Percentiles rank a stretch among this genome's conserved stretches.
Conservation (phyloP, 2,329 filamentous ascomycete species). For the Colletotrichum sp. region DNA sequence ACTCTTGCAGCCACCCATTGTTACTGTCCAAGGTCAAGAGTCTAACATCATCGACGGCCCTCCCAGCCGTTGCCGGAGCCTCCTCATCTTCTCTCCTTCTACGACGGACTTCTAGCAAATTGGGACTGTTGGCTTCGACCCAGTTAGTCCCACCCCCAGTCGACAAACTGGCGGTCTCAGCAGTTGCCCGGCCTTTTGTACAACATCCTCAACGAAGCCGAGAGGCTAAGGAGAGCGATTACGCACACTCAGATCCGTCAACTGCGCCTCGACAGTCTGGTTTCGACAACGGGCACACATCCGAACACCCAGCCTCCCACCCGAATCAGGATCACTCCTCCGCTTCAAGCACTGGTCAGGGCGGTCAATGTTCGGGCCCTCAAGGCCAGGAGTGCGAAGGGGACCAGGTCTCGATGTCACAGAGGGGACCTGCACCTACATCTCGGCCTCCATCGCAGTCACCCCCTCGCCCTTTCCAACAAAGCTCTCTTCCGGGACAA, state of each 20-base stretch:
- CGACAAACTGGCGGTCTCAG: constrained; percentile 23
- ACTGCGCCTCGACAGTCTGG: background rate
- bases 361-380: constrained; percentile 63
- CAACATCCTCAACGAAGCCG: constrained; percentile 20
- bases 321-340: background rate
- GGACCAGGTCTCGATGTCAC: constrained; percentile 69
- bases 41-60: background rate
- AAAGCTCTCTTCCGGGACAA: constrained; percentile 23
- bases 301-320: background rate
- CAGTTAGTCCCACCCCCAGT: constrained; percentile 20
- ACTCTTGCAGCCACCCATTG: background rate
- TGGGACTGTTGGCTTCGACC: constrained; percentile 23
- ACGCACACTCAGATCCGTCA: constrained; percentile 19
- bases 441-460: constrained; percentile 55
- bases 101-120: background rate
- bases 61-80: background rate
- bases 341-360: constrained; percentile 11
- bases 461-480: constrained; percentile 34
- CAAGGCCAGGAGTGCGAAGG: constrained; percentile 55
- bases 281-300: background rate
- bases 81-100: background rate
- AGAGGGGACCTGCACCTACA: constrained; percentile 61
- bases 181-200: constrained; percentile 19
- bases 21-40: background rate
- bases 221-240: constrained; percentile 25